Conservation (phyloP, 2,329 filamentous ascomycete genomes). For the Colletotrichum lindemuthianum region DNA sequence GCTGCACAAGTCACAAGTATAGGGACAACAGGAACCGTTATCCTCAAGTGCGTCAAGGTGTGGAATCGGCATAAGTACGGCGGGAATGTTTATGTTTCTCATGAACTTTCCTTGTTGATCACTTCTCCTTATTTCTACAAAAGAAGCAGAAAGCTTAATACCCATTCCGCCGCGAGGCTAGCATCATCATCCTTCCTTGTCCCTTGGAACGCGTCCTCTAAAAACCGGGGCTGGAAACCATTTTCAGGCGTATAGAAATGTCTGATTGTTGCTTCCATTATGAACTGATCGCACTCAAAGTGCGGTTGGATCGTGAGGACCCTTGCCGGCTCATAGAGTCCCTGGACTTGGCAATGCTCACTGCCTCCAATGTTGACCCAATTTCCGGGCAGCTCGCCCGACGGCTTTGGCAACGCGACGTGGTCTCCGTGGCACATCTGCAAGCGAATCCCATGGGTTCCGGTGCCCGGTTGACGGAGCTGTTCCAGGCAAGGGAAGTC, state of each 20-base stretch:
- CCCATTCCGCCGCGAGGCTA: slow-evolving; percentile 14
- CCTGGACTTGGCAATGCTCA: slow-evolving; percentile 53
- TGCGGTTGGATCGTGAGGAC: slow-evolving; percentile 59
- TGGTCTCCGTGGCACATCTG: slow-evolving; percentile 61
- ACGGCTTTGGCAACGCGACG: slow-evolving; percentile 35
- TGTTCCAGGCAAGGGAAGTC: slow-evolving; percentile 51
- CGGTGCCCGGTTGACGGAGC: neutral
- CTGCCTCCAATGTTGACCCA: slow-evolving; percentile 54
- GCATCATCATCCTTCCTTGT: slow-evolving; percentile 20
- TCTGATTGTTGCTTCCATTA: slow-evolving; percentile 46
- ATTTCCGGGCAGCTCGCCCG: slow-evolving; percentile 46
- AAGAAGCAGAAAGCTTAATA: slow-evolving; percentile 11
- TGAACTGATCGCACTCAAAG: slow-evolving; percentile 54
- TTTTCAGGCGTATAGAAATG: slow-evolving; percentile 25
- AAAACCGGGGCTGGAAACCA: slow-evolving; percentile 13
- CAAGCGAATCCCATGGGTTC: slow-evolving; percentile 42
- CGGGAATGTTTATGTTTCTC: neutral
- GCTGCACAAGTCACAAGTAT: too few species aligned
- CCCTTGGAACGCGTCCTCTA: slow-evolving; percentile 13
- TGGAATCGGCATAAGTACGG: too few species aligned
- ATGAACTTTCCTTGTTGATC: neutral
- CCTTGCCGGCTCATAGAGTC: slow-evolving; percentile 50
- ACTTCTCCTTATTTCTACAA: neutral
- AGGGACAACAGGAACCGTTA: too few species aligned
- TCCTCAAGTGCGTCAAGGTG: too few species aligned